Conservation (phyloP, 345 rosid genomes). For the Punica granatum region DNA sequence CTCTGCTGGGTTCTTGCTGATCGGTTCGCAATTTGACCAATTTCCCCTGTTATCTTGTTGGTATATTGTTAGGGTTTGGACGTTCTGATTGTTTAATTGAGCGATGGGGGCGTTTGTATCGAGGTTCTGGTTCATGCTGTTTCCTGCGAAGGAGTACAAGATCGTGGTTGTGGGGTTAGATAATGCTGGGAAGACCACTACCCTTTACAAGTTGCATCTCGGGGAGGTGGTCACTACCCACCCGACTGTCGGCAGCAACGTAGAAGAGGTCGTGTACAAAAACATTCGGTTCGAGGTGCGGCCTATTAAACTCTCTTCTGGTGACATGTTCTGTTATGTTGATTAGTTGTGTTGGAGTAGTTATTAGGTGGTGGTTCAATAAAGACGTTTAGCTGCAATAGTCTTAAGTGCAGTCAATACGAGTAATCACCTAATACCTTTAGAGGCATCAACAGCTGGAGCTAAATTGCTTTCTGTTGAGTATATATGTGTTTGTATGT, state of each 20-base stretch:
- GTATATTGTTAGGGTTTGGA: neutral
- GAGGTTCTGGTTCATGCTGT: constrained; percentile 92
- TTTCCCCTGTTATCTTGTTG: neutral
- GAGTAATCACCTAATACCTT: neutral
- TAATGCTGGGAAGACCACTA: constrained; percentile 95
- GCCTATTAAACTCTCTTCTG: neutral
- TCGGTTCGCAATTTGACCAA: neutral
- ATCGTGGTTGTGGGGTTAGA: constrained; percentile 95
- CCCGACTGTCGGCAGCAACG: constrained; percentile 94
- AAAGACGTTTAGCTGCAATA: too few species aligned
- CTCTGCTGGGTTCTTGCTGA: neutral
- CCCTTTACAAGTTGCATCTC: constrained; percentile 86
- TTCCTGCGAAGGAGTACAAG: constrained; percentile 95
- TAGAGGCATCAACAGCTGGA: neutral
- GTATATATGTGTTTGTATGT: neutral
- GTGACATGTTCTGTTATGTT: neutral
- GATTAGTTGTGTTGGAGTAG: neutral
- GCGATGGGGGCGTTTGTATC: constrained; percentile 80
- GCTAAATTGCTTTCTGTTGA: neutral
- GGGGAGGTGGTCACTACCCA: constrained; percentile 98
- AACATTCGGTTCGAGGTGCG: constrained; percentile 88
- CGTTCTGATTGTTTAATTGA: neutral
- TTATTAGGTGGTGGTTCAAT: neutral
- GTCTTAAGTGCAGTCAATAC: too few species aligned
- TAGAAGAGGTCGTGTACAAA: constrained; percentile 94